A percentile compares a stretch with the other conserved stretches of the same genome.
Evolutionary conservation across 257 asterid genomes (phyloP).

Genomic region (Ehretia macrophylla): DNA sequence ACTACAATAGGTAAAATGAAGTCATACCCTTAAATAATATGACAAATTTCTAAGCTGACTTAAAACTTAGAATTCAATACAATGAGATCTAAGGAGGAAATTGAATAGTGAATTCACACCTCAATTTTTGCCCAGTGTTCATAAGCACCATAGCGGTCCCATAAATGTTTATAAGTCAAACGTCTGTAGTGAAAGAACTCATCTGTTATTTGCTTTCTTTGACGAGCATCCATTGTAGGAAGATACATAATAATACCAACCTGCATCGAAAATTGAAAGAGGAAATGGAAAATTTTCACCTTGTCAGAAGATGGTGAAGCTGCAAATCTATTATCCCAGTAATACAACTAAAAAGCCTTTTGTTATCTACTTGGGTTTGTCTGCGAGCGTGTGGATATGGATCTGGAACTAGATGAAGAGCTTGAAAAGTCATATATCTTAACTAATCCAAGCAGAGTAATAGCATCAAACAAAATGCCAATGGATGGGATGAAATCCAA

Average conservation of each 20-base stretch:
- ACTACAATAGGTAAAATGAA: too few relatives aligned
- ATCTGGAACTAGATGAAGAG: too few relatives aligned
- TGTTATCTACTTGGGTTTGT: too few relatives aligned
- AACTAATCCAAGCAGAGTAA: too few relatives aligned
- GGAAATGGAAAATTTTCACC: background rate
- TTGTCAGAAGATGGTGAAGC: too few relatives aligned
- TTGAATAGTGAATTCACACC: conserved; percentile 34
- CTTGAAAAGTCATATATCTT: too few relatives aligned
- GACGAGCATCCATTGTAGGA: conserved; percentile 81
- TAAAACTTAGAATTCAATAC: too few relatives aligned
- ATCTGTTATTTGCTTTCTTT: conserved; percentile 82
- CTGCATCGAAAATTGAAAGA: conserved; percentile 30
- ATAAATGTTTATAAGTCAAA: conserved; percentile 57
- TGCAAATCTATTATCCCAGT: too few relatives aligned
- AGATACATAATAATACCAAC: conserved; percentile 98
- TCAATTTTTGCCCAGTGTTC: conserved; percentile 99
- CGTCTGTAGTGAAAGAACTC: conserved; percentile 83
- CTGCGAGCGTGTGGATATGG: too few relatives aligned
- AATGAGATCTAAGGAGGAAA: background rate
- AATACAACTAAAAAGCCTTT: background rate
- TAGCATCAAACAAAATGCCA: too few relatives aligned
- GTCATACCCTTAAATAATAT: background rate
- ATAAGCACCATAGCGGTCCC: conserved; percentile 80
- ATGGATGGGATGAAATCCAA: too few relatives aligned
- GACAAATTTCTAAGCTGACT: too few relatives aligned